phyloP scores from a whole-genome alignment of 352 stramenopile genomes.

The Elongisporangium prolatum region DNA sequence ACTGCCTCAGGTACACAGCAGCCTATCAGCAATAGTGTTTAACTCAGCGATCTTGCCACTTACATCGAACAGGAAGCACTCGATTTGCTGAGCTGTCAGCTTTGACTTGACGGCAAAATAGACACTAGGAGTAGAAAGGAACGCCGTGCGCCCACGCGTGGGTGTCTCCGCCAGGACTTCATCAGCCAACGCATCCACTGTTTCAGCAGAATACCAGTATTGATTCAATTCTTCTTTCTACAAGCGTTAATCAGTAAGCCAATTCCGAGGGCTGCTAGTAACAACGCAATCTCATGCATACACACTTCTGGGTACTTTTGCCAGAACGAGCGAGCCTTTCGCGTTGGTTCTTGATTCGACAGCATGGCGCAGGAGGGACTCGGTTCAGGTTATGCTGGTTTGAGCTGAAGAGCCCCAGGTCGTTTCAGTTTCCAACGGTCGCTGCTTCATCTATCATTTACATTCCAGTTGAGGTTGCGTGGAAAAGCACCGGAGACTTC shows the following conservation, averaged over 20 bases:
- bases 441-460: background rate
- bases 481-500: background rate
- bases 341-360: conserved; percentile 14
- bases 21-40: conserved; percentile 1
- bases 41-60: conserved; percentile 13
- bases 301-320: conserved; percentile 61
- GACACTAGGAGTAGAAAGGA: conserved; percentile 92
- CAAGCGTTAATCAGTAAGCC: background rate
- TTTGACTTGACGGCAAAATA: conserved; percentile 86
- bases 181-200: conserved; percentile 70
- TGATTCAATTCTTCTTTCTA: conserved; percentile 95
- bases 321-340: conserved; percentile 45
- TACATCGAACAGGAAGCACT: conserved; percentile 89
- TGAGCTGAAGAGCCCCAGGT: background rate
- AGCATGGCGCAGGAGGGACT: background rate
- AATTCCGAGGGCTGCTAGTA: background rate
- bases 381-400: background rate
- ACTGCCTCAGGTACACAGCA: conserved; percentile 28
- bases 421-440: background rate
- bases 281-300: background rate
- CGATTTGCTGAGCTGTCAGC: conserved; percentile 13
- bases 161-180: conserved; percentile 59
- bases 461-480: background rate
- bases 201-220: conserved; percentile 93
- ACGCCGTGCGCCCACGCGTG: conserved; percentile 56